These are phyloP conservation scores for Agrocybe chaxingu DNA, from an alignment of 768 basidiomycete genomes.

Conservation along the genomic window DNA sequence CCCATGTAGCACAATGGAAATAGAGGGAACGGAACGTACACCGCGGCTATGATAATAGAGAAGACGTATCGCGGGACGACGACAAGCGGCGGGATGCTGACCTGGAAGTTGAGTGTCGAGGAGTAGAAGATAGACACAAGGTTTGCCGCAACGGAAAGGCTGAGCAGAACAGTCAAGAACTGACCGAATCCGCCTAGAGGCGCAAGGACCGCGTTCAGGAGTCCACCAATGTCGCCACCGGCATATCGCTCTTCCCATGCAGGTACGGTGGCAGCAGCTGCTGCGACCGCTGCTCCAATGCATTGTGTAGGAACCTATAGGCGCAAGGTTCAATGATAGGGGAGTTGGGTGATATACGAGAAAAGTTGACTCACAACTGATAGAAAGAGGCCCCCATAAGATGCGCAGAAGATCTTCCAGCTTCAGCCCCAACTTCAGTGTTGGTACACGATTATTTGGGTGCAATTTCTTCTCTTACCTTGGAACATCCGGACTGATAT, in stretches of 20 bases:
- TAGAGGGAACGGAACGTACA: slow-evolving; percentile 39
- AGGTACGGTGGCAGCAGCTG: slow-evolving; percentile 51
- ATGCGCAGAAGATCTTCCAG: slow-evolving; percentile 61
- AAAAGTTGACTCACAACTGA: slow-evolving; percentile 37
- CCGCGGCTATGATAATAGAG: slow-evolving; percentile 62
- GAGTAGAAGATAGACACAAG: slow-evolving; percentile 82
- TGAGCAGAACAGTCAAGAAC: slow-evolving; percentile 74
- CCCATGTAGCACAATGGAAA: too few relatives aligned
- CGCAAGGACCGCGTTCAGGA: slow-evolving; percentile 64
- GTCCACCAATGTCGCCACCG: slow-evolving; percentile 62
- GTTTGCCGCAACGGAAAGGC: slow-evolving; percentile 76
- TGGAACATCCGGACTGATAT: slow-evolving; percentile 32
- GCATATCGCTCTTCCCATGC: slow-evolving; percentile 57
- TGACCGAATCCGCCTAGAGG: slow-evolving; percentile 73
- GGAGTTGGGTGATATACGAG: not conserved
- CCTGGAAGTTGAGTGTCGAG: slow-evolving; percentile 67
- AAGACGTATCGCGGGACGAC: slow-evolving; percentile 72
- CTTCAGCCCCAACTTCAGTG: slow-evolving; percentile 23
- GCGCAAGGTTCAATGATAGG: not conserved
- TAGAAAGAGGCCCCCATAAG: slow-evolving; percentile 66
- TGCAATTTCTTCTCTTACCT: not conserved
- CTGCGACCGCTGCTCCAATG: slow-evolving; percentile 61
- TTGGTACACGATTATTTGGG: not conserved
- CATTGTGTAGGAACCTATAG: slow-evolving; percentile 37
- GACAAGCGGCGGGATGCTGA: slow-evolving; percentile 56